Percentiles rank a stretch among this genome's conserved stretches.
These are phyloP conservation scores for Apiospora aurea DNA, from an alignment of 2,329 filamentous ascomycete species.

Conservation along the genomic window DNA sequence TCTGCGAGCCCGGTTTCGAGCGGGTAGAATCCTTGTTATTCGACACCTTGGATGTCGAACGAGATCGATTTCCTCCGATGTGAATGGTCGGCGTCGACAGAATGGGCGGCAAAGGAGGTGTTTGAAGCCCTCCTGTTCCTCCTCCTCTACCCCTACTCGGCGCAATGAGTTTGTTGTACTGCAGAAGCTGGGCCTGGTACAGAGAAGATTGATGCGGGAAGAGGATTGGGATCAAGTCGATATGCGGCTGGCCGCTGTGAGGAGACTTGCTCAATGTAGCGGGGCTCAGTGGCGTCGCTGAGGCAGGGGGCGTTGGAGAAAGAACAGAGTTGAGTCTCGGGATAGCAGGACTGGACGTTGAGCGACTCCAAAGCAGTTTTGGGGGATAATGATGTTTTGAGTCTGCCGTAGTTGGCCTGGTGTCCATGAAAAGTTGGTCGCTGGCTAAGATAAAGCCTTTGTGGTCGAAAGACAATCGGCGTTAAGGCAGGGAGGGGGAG, in stretches of 20 bases:
- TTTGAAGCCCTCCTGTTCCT: conserved; percentile 57
- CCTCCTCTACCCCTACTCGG: conserved; percentile 60
- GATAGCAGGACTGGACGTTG: conserved; percentile 43
- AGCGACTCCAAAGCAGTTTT: conserved; percentile 49
- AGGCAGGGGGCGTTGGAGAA: conserved; percentile 29
- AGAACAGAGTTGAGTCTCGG: conserved; percentile 41
- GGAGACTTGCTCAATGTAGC: conserved; percentile 35
- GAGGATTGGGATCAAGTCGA: conserved; percentile 64
- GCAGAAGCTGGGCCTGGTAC: conserved; percentile 68
- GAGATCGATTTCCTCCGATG: conserved; percentile 59
- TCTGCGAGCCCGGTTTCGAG: conserved; percentile 55
- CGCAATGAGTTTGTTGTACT: conserved; percentile 71
- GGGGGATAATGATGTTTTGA: conserved; percentile 55
- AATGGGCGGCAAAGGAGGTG: conserved; percentile 61
- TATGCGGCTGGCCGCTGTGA: conserved; percentile 44
- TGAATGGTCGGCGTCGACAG: conserved; percentile 64
- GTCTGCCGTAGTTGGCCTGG: conserved; percentile 57
- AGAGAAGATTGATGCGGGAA: conserved; percentile 65
- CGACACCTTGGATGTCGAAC: conserved; percentile 67
- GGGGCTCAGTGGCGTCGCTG: conserved; percentile 15
- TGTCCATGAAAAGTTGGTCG: conserved; percentile 56
- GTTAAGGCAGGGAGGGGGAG: not conserved
- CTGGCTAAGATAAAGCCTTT: conserved; percentile 25
- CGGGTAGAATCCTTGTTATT: conserved; percentile 53
- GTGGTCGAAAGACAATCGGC: conserved; percentile 17